Evolutionary conservation across 2,329 filamentous ascomycete genomes (phyloP).

Genomic region (Aphanocladium album): DNA sequence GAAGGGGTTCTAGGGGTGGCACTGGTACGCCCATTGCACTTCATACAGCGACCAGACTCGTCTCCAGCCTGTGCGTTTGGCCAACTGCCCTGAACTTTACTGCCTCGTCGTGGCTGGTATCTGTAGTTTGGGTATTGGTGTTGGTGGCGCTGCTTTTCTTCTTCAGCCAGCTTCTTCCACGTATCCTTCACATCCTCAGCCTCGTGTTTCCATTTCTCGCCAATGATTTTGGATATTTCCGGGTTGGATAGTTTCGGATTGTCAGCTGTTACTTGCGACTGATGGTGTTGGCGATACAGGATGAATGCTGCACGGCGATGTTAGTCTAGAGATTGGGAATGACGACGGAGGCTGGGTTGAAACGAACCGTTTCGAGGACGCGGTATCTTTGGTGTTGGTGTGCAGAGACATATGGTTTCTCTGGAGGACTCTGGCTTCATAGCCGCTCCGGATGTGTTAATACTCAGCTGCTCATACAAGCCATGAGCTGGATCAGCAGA

Average conservation of each 20-base stretch:
- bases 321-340: background rate
- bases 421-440: slow-evolving; percentile 27
- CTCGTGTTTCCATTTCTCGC: slow-evolving; percentile 82
- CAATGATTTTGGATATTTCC: slow-evolving; percentile 96
- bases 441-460: slow-evolving; percentile 22
- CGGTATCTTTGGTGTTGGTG: slow-evolving; percentile 52
- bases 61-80: slow-evolving; percentile 35
- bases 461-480: slow-evolving; percentile 25
- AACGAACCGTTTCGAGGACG: slow-evolving; percentile 55
- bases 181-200: slow-evolving; percentile 67
- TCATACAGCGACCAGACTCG: slow-evolving; percentile 57
- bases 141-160: slow-evolving; percentile 87
- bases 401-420: slow-evolving; percentile 52
- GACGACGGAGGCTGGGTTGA: background rate
- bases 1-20: slow-evolving; percentile 57
- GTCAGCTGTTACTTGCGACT: slow-evolving; percentile 72
- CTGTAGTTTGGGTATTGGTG: slow-evolving; percentile 89
- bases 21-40: slow-evolving; percentile 66
- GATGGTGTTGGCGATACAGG: slow-evolving; percentile 89
- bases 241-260: slow-evolving; percentile 91
- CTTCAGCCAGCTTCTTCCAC: slow-evolving; percentile 87
- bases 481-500: slow-evolving; percentile 38
- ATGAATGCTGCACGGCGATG: slow-evolving; percentile 70
- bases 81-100: slow-evolving; percentile 27
- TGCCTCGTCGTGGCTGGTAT: slow-evolving; percentile 76